These are phyloP conservation scores for Calocybe gangraenosa DNA, from an alignment of 768 basidiomycete species.

Conservation along the genomic window DNA sequence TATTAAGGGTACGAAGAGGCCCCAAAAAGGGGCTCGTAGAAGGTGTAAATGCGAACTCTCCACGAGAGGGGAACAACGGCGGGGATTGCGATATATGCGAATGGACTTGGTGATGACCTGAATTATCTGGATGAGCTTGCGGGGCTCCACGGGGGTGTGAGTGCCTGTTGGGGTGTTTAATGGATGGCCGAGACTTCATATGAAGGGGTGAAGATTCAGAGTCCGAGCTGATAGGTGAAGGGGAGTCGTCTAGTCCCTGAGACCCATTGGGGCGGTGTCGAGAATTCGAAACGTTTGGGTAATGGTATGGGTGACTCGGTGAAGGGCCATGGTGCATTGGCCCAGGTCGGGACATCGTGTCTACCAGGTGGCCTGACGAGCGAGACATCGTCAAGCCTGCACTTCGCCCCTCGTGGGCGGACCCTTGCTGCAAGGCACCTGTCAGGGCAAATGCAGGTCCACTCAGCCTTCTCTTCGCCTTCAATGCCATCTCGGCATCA, in stretches of 20 bases:
- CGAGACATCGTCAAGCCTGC: conserved; percentile 26
- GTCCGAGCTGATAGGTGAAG: conserved; percentile 69
- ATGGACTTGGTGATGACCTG: conserved; percentile 18
- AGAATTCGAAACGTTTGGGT: conserved; percentile 25
- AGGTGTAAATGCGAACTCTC: conserved; percentile 51
- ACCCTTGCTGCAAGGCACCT: conserved; percentile 28
- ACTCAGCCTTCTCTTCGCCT: conserved; percentile 43
- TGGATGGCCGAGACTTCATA: conserved; percentile 19
- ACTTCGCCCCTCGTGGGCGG: conserved; percentile 20
- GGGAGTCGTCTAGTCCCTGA: conserved; percentile 51
- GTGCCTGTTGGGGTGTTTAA: conserved; percentile 24
- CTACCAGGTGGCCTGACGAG: conserved; percentile 39
- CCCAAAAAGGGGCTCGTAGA: conserved; percentile 80
- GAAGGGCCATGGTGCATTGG: conserved; percentile 24
- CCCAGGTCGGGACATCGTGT: conserved; percentile 24
- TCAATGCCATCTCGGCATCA: conserved; percentile 14
- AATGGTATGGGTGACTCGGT: conserved; percentile 42
- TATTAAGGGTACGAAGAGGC: conserved; percentile 68
- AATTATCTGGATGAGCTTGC: conserved; percentile 19
- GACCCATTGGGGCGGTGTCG: conserved; percentile 22
- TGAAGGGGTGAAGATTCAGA: conserved; percentile 42
- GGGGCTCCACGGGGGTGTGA: conserved; percentile 17
- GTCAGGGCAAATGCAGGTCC: conserved; percentile 55
- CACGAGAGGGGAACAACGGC: conserved; percentile 24
- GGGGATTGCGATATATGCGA: conserved; percentile 26